Conservation (phyloP, 2,329 filamentous ascomycete genomes). For the Dactylellina parvicollis region DNA sequence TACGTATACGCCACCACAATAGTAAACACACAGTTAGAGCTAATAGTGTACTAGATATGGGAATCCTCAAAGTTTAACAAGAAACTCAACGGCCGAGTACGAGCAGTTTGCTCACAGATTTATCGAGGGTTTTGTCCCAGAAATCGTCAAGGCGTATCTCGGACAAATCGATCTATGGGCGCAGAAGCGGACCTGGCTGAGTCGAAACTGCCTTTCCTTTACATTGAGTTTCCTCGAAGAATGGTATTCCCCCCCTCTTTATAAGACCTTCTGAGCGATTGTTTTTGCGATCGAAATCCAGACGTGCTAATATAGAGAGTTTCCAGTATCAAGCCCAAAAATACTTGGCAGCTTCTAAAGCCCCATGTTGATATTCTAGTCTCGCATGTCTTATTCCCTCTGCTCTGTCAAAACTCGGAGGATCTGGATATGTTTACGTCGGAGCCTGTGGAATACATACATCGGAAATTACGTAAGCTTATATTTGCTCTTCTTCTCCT, state of each 20-base stretch:
- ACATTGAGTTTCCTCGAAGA: conserved; percentile 96
- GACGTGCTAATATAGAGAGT: conserved; percentile 3
- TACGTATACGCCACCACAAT: conserved; percentile 62
- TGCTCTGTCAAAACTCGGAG: conserved; percentile 89
- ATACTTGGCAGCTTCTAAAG: conserved; percentile 94
- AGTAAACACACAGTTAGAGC: conserved; percentile 44
- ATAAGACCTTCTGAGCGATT: neutral
- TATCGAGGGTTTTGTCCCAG: conserved; percentile 87
- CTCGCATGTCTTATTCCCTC: conserved; percentile 93
- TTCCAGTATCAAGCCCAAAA: conserved; percentile 81
- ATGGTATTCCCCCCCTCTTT: no score
- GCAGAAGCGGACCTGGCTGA: conserved; percentile 90
- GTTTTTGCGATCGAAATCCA: neutral
- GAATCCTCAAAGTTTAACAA: conserved; percentile 79
- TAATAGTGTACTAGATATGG: conserved; percentile 74
- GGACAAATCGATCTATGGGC: conserved; percentile 98
- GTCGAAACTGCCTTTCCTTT: conserved; percentile 90
- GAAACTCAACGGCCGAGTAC: conserved; percentile 75
- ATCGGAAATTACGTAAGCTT: conserved; percentile 78
- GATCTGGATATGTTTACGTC: conserved; percentile 93
- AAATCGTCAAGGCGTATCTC: conserved; percentile 95
- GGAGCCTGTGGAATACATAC: conserved; percentile 94
- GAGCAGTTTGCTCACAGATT: conserved; percentile 88
- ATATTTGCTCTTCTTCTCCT: neutral
- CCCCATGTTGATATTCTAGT: conserved; percentile 92